Evolutionary conservation across 2,329 filamentous ascomycete genomes (phyloP).

Genomic region (Graphilbum fragrans): DNA sequence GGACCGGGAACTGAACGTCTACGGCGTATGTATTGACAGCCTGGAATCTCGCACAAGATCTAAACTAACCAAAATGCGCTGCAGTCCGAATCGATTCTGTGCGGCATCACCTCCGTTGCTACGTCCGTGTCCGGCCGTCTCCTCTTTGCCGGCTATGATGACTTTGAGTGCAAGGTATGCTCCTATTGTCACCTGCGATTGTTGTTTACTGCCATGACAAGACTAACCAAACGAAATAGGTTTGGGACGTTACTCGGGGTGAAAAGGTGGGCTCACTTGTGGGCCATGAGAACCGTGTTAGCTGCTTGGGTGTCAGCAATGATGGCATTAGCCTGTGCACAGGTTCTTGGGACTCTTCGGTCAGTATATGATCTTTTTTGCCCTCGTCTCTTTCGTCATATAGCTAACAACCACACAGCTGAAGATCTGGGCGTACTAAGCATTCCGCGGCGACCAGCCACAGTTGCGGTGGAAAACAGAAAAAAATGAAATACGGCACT

Average conservation of each 20-base stretch:
- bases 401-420: conserved; percentile 41
- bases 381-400: neutral
- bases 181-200: conserved; percentile 7
- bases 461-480: neutral
- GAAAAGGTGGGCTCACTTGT: conserved; percentile 95
- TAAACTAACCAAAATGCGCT: too few species aligned
- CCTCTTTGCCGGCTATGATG: conserved; percentile 94
- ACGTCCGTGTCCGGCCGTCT: conserved; percentile 94
- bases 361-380: conserved; percentile 37
- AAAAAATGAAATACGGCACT: neutral
- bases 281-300: conserved; percentile 97
- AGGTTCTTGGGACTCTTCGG: conserved; percentile 97
- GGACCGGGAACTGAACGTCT: conserved; percentile 64
- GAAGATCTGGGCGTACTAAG: conserved; percentile 77
- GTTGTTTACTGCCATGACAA: neutral
- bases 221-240: conserved; percentile 36
- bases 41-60: too few species aligned
- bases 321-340: conserved; percentile 99
- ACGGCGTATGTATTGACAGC: conserved; percentile 47
- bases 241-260: conserved; percentile 93
- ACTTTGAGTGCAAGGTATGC: conserved; percentile 98
- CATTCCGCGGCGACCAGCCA: neutral
- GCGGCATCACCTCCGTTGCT: conserved; percentile 94
- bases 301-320: conserved; percentile 96
- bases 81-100: conserved; percentile 92